phyloP scores from a whole-genome alignment of 192 early-diverging fungal species.

The Mortierella hygrophila region DNA sequence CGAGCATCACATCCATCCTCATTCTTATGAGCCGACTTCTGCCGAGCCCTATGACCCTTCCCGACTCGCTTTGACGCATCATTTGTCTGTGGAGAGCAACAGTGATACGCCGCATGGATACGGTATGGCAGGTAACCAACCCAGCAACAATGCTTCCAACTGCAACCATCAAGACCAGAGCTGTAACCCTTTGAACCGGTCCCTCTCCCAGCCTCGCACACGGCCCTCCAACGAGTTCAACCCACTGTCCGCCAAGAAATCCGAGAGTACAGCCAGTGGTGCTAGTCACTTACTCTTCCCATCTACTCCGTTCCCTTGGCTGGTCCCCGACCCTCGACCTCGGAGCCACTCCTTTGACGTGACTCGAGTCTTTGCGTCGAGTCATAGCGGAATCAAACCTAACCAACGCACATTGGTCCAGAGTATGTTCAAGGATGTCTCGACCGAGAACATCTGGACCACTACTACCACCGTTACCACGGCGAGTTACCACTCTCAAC shows the following conservation, averaged over 20 bases:
- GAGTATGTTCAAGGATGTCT: conserved; percentile 52
- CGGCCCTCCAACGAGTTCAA: not conserved
- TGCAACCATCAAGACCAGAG: not conserved
- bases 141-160: not conserved
- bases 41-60: not conserved
- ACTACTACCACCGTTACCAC: not conserved
- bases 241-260: not conserved
- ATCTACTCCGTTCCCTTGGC: conserved; percentile 18
- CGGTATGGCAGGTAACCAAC: not conserved
- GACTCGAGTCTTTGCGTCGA: conserved; percentile 24
- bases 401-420: conserved; percentile 32
- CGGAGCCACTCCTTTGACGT: conserved; percentile 43
- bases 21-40: not conserved
- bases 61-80: not conserved
- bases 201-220: not conserved
- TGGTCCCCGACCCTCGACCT: conserved; percentile 15
- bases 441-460: conserved; percentile 44
- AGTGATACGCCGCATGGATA: not conserved
- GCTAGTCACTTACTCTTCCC: not conserved
- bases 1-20: not conserved
- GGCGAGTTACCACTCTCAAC: not conserved
- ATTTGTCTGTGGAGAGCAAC: not conserved
- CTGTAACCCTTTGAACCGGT: not conserved
- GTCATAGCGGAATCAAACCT: conserved; percentile 26
- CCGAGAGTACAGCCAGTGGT: not conserved